phyloP scores from a whole-genome alignment of 2,329 filamentous ascomycete species.

The Neofusicoccum kwambonambiense region DNA sequence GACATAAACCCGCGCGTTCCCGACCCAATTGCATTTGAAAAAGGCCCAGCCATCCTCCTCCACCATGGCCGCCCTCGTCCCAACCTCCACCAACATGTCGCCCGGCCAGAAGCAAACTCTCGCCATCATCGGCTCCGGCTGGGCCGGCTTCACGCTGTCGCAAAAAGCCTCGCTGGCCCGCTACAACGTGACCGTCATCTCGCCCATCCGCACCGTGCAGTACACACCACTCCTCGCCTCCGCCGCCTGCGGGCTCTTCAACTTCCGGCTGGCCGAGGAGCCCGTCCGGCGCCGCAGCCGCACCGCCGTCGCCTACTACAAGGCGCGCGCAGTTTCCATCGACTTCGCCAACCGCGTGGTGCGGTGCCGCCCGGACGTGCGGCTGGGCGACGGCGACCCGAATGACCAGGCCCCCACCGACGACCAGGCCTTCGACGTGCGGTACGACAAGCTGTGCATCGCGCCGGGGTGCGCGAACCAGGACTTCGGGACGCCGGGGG shows the following conservation, averaged over 20 bases:
- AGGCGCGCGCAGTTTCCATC: constrained; percentile 40
- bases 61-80: background rate
- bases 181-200: constrained; percentile 45
- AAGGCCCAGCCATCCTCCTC: background rate
- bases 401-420: background rate
- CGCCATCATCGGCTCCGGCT: constrained; percentile 43
- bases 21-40: background rate
- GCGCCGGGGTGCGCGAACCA: constrained; percentile 42
- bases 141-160: constrained; percentile 42
- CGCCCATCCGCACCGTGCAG: constrained; percentile 43
- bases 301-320: constrained; percentile 33
- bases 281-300: constrained; percentile 39
- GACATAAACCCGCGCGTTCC: background rate
- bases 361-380: constrained; percentile 29
- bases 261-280: constrained; percentile 48
- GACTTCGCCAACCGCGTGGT: constrained; percentile 37
- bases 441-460: constrained; percentile 44
- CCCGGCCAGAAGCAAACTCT: constrained; percentile 13
- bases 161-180: constrained; percentile 37
- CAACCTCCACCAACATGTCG: background rate
- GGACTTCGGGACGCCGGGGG: constrained; percentile 43
- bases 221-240: constrained; percentile 45
- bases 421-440: constrained; percentile 34
- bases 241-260: constrained; percentile 47
- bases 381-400: background rate